Percentiles rank a stretch among this genome's conserved stretches.
Conservation (phyloP, 1,139 yeast genomes). For the Blastobotrys petasosporus region DNA sequence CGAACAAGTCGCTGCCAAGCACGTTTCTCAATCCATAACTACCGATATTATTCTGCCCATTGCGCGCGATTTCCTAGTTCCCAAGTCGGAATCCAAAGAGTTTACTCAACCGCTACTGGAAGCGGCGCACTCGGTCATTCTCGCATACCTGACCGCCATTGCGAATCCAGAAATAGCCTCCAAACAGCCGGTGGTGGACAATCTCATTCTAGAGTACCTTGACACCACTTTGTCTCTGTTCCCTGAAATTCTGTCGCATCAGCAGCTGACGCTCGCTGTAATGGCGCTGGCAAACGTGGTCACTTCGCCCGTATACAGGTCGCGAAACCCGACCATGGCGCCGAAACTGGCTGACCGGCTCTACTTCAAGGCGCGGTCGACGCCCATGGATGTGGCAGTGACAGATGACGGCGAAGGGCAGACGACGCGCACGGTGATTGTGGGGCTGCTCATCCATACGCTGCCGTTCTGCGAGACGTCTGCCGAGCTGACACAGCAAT, state of each 20-base stretch:
- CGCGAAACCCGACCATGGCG: conserved; percentile 32
- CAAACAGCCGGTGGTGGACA: conserved; percentile 22
- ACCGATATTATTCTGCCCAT: conserved; percentile 41
- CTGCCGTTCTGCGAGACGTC: conserved; percentile 49
- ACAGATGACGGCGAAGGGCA: conserved; percentile 34
- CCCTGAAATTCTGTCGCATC: conserved; percentile 50
- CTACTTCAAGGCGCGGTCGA: conserved; percentile 31
- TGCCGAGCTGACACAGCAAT: conserved; percentile 42
- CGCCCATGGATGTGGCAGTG: conserved; percentile 32
- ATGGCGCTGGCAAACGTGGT: conserved; percentile 51
- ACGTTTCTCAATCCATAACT: conserved; percentile 28
- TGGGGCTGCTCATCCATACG: conserved; percentile 44
- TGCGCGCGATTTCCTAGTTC: conserved; percentile 40
- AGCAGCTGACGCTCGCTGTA: conserved; percentile 54
- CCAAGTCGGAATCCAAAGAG: conserved; percentile 21
- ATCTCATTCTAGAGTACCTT: conserved; percentile 34
- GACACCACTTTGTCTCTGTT: conserved; percentile 45
- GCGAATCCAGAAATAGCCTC: conserved; percentile 15
- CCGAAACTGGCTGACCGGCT: conserved; percentile 40
- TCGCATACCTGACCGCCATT: conserved; percentile 32
- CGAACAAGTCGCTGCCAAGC: conserved; percentile 42
- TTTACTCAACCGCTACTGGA: conserved; percentile 45
- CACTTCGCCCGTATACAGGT: conserved; percentile 40
- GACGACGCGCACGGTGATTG: conserved; percentile 49
- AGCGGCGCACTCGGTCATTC: conserved; percentile 61